phyloP scores from a whole-genome alignment of 129 eudicot species.

The Chrysanthemum seticuspe region DNA sequence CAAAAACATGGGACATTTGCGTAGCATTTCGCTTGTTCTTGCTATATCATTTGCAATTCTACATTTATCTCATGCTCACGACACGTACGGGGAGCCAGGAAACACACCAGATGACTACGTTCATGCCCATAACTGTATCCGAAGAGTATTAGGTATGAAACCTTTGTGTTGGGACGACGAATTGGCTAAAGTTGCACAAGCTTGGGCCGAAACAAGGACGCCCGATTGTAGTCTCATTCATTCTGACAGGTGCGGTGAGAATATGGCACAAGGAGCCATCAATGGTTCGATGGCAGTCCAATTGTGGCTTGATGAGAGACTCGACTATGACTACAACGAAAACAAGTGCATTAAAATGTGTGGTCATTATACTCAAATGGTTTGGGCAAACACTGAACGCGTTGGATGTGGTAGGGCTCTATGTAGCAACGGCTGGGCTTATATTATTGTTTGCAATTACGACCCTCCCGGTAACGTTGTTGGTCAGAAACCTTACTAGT shows the following conservation, averaged over 20 bases:
- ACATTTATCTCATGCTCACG: conserved; percentile 28
- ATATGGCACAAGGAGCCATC: conserved; percentile 50
- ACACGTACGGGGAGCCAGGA: not conserved
- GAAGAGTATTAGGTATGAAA: conserved; percentile 3
- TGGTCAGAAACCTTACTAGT: conserved; percentile 47
- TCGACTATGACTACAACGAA: conserved; percentile 20
- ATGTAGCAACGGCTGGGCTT: conserved; percentile 9
- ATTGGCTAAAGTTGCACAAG: conserved; percentile 36
- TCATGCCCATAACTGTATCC: conserved; percentile 34
- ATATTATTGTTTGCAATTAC: conserved; percentile 24
- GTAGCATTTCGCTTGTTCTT: not conserved
- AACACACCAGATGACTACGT: conserved; percentile 49
- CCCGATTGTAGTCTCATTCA: conserved; percentile 41
- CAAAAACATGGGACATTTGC: conserved; percentile 22
- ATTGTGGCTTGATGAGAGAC: conserved; percentile 52
- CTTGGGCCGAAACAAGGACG: conserved; percentile 40
- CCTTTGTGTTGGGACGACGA: conserved; percentile 29
- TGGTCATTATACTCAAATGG: conserved; percentile 60
- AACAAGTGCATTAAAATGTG: conserved; percentile 47
- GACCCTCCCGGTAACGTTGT: conserved; percentile 31
- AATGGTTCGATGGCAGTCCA: conserved; percentile 42
- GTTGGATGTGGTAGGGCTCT: conserved; percentile 50
- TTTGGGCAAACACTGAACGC: conserved; percentile 43
- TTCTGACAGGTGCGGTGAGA: conserved; percentile 67
- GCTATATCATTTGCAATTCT: conserved; percentile 13